A percentile compares a stretch with the other conserved stretches of the same genome.
Conservation (phyloP, 106 monocot genomes). For the Allium fistulosum region DNA sequence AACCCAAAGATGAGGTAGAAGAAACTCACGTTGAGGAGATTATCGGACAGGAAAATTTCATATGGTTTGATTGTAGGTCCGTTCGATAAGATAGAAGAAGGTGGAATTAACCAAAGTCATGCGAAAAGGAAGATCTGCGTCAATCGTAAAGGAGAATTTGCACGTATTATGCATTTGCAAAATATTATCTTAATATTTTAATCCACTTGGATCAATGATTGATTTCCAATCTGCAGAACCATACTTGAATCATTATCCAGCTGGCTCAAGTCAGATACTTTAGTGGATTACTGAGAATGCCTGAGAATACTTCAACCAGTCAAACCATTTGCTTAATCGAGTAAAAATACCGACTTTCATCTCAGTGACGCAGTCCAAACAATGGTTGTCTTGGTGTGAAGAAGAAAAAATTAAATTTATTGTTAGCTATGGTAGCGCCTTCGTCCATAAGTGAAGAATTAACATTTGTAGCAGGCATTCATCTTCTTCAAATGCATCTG, state of each 20-base stretch:
- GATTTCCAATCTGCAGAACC: conserved; percentile 43
- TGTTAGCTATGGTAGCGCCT: conserved; percentile 54
- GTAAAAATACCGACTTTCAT: conserved; percentile 70
- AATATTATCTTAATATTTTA: conserved; percentile 76
- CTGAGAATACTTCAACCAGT: conserved; percentile 72
- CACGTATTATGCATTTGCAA: conserved; percentile 54
- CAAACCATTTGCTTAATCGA: conserved; percentile 60
- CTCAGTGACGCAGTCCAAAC: conserved; percentile 58
- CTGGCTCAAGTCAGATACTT: conserved; percentile 57
- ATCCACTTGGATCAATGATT: not conserved
- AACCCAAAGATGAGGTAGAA: conserved; percentile 12
- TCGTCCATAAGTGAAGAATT: conserved; percentile 88
- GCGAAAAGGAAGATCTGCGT: conserved; percentile 58
- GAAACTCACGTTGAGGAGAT: conserved; percentile 11
- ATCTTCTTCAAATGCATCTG: conserved; percentile 53
- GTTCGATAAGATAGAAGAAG: conserved; percentile 66
- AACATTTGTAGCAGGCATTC: conserved; percentile 75
- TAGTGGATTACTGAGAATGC: conserved; percentile 99
- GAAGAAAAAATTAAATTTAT: conserved; percentile 59
- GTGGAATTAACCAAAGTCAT: conserved; percentile 46
- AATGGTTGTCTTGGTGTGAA: conserved; percentile 82
- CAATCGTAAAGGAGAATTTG: conserved; percentile 54
- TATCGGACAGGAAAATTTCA: conserved; percentile 55
- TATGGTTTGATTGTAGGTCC: conserved; percentile 82
- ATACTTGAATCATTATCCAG: conserved; percentile 44